Conservation (phyloP, 345 rosid species). For the Geranium brycei region DNA sequence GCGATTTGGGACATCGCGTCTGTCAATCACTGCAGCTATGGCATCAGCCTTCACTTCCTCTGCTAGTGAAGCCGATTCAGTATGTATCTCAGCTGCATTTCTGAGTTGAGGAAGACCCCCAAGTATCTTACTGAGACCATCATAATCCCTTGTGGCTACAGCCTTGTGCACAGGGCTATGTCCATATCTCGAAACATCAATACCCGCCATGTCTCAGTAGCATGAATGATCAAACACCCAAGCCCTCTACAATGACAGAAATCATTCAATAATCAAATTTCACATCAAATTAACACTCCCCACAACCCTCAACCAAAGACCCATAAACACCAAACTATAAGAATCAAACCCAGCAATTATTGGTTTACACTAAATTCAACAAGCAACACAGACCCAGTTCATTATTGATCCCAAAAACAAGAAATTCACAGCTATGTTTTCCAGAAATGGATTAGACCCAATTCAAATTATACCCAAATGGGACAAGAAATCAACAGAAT, state of each 20-base stretch:
- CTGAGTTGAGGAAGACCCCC: constrained; percentile 57
- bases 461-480: constrained; percentile 14
- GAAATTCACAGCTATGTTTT: constrained; percentile 6
- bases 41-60: constrained; percentile 90
- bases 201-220: constrained; percentile 45
- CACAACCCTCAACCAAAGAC: constrained; percentile 1
- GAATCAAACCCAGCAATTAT: constrained; percentile 12
- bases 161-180: constrained; percentile 85
- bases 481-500: constrained; percentile 10
- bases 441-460: constrained; percentile 15
- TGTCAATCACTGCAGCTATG: constrained; percentile 54
- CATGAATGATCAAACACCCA: constrained; percentile 9
- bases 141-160: constrained; percentile 52
- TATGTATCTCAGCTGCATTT: constrained; percentile 54
- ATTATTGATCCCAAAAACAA: constrained; percentile 9
- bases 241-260: constrained; percentile 11
- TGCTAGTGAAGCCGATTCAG: constrained; percentile 51
- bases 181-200: constrained; percentile 66
- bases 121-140: constrained; percentile 47
- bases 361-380: constrained; percentile 9
- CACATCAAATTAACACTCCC: not conserved
- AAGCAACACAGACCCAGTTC: constrained; percentile 10
- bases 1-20: constrained; percentile 77
- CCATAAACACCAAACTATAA: constrained; percentile 5
- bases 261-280: constrained; percentile 15